A percentile compares a stretch with the other conserved stretches of the same genome.
Conservation (phyloP, 352 stramenopile genomes). For the Pythium scleroteichum region DNA sequence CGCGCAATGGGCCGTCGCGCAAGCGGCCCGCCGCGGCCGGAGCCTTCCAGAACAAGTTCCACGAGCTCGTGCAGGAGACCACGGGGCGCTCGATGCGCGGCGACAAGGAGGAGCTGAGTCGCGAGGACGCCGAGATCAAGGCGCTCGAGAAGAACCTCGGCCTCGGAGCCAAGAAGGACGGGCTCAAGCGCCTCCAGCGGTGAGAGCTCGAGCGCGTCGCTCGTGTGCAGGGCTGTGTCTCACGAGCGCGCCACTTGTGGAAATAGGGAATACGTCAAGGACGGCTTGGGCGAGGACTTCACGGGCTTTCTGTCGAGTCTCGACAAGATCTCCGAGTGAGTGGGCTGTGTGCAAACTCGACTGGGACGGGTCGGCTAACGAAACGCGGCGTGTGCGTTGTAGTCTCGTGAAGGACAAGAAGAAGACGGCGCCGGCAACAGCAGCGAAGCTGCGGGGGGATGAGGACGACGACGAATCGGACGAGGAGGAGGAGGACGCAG, state of each 20-base stretch:
- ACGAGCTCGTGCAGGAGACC: constrained; percentile 74
- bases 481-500: constrained; percentile 27
- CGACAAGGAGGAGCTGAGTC: constrained; percentile 32
- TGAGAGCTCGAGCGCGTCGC: no score
- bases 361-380: no score
- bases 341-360: not conserved
- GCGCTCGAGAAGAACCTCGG: constrained; percentile 74
- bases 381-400: not conserved
- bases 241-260: no score
- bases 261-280: constrained; percentile 71
- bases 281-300: constrained; percentile 83
- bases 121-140: constrained; percentile 68
- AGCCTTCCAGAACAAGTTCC: constrained; percentile 71
- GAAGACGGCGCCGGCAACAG: constrained; percentile 19
- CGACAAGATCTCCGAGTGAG: constrained; percentile 75
- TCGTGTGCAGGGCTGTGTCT: no score
- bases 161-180: constrained; percentile 48
- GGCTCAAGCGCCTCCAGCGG: constrained; percentile 70
- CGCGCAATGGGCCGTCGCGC: constrained; percentile 13
- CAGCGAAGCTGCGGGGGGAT: constrained; percentile 3
- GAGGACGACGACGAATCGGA: constrained; percentile 35
- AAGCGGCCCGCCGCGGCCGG: constrained; percentile 2
- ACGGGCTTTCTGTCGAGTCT: constrained; percentile 71
- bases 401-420: constrained; percentile 65
- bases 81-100: constrained; percentile 38